These are phyloP conservation scores for Emmonsiellopsis sp. DNA, from an alignment of 2,329 filamentous ascomycete genomes.

Conservation along the genomic window DNA sequence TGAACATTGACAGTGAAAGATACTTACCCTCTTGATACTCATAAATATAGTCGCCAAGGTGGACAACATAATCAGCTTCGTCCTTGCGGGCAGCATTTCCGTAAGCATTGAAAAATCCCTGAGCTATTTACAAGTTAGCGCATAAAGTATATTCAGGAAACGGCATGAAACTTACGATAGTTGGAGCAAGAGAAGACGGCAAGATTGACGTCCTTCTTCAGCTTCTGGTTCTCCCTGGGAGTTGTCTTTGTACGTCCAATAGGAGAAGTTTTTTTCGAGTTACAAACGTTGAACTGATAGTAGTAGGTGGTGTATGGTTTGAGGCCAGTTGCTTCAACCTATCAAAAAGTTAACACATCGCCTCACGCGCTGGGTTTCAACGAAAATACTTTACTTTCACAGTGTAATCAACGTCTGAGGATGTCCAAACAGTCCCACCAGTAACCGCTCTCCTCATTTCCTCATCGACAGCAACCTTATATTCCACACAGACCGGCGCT, in stretches of 20 bases:
- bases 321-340: constrained; percentile 58
- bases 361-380: too few species aligned
- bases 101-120: constrained; percentile 53
- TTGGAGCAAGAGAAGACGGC: constrained; percentile 66
- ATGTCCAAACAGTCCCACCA: constrained; percentile 56
- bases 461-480: constrained; percentile 47
- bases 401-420: constrained; percentile 65
- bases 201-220: constrained; percentile 47
- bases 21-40: constrained; percentile 43
- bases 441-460: constrained; percentile 41
- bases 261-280: constrained; percentile 51
- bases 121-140: constrained; percentile 22
- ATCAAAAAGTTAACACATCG: not conserved
- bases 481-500: constrained; percentile 59
- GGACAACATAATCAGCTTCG: constrained; percentile 51
- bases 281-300: constrained; percentile 62
- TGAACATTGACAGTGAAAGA: constrained; percentile 6
- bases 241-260: constrained; percentile 63
- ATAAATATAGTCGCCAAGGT: constrained; percentile 56
- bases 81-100: constrained; percentile 52
- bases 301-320: constrained; percentile 53
- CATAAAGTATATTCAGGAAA: not conserved
- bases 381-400: constrained; percentile 45
- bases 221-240: constrained; percentile 47
- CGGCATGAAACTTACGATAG: constrained; percentile 40